A percentile compares a stretch with the other conserved stretches of the same genome.
These are phyloP conservation scores for Amylostereum areolatum DNA, from an alignment of 1,284 basidiomycete genomes.

Conservation along the genomic window DNA sequence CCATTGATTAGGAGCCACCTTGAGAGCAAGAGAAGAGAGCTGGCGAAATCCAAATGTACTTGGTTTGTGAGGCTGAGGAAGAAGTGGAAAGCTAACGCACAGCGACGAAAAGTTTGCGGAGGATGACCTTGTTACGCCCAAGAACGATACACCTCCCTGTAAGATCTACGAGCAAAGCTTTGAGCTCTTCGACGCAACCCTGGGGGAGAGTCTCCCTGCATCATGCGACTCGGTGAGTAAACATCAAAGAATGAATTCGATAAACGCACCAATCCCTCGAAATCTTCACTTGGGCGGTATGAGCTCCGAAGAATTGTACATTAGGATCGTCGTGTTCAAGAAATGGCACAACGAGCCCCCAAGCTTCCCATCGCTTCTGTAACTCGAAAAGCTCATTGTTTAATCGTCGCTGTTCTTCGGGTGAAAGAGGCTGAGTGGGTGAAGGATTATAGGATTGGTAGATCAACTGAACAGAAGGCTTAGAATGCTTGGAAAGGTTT, in stretches of 20 bases:
- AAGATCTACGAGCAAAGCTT: slow-evolving; percentile 59
- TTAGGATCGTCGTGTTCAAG: slow-evolving; percentile 66
- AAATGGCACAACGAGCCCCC: slow-evolving; percentile 74
- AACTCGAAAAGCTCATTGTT: slow-evolving; percentile 71
- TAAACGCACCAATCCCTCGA: slow-evolving; percentile 73
- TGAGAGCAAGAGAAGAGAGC: slow-evolving; percentile 72
- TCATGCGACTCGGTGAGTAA: background rate
- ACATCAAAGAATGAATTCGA: background rate
- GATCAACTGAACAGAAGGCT: slow-evolving; percentile 34
- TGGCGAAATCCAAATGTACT: slow-evolving; percentile 20
- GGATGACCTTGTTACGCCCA: slow-evolving; percentile 59
- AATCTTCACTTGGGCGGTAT: slow-evolving; percentile 88
- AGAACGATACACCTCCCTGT: slow-evolving; percentile 51
- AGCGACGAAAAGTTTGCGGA: slow-evolving; percentile 82
- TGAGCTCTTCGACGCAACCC: slow-evolving; percentile 45
- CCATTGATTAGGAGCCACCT: slow-evolving; percentile 63
- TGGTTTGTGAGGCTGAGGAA: background rate
- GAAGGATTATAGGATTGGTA: slow-evolving; percentile 50
- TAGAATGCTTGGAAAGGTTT: background rate
- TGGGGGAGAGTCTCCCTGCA: slow-evolving; percentile 59
- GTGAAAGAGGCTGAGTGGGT: slow-evolving; percentile 38
- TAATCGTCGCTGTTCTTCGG: slow-evolving; percentile 55
- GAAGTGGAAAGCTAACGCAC: slow-evolving; percentile 39
- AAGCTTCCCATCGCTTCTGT: slow-evolving; percentile 67
- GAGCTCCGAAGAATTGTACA: slow-evolving; percentile 89